Evolutionary conservation across 2,329 filamentous ascomycete species (phyloP), one percentile per base, ranked within the genome.

Genomic region (Venturia aucupariae): DNA sequence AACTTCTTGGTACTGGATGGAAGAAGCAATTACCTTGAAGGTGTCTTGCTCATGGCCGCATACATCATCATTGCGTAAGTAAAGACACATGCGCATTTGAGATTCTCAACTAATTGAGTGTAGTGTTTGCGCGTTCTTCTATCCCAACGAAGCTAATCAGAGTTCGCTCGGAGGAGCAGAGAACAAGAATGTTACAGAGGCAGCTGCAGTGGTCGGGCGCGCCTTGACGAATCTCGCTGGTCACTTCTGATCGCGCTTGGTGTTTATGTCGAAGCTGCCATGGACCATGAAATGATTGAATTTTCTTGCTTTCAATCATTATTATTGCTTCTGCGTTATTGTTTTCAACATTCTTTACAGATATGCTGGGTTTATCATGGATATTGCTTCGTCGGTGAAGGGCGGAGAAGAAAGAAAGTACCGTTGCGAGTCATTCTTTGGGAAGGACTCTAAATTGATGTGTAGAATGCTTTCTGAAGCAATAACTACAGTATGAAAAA

Each of bases 1-100:
- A 96, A 95, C 73, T 96, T 95, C 72, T 77, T 96, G 54, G 90
- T 95, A 60, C 82, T 87, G 24, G 90, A 95, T 70, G 91, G 90
- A 38, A 85, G 90, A 73, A 92, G 87, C 67, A 90, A 93, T 70
- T 94, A 90, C 78, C 81, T 93, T 0, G 90, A 94, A 74, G 90
- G 90, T 2, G 85, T 86, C 66, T 76, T 93, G 65, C 75, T 94
- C 41, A 88, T 92, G 62, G 89, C 88, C 46, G 81, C 90, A 3
- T 94, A 94, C 71, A 79, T 88, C 48, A 94, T 94, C 63, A 92
- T 94, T 71, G 89, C 88, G 70, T 77, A 69, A 73, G 76, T 70
- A 44, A 27, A 11, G 27, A n/a, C 51, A 17, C 24, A 60, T 27
- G 19, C 39, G 6, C 4, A 7, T 27, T 11, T 19, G 4, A 27